Conservation (phyloP, 805 yeast genomes). For the Zygosaccharomyces gambellarensis region DNA sequence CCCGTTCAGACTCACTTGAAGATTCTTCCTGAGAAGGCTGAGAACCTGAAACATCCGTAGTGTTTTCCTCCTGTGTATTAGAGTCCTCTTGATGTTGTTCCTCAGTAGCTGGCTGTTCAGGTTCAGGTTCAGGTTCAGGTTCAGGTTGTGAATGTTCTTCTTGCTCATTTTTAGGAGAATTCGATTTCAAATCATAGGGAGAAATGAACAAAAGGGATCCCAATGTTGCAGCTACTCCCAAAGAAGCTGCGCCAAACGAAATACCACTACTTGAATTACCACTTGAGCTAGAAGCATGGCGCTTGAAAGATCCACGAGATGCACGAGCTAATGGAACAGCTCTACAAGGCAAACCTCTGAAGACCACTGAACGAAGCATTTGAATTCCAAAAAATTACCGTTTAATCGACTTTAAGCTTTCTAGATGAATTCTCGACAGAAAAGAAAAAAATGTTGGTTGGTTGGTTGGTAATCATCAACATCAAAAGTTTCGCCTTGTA, state of each 20-base stretch:
- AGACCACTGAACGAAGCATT: constrained; percentile 3
- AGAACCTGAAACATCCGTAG: constrained; percentile 3
- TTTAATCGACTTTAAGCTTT: not conserved
- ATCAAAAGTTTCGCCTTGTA: not conserved
- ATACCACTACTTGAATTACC: constrained; percentile 1
- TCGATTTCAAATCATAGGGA: constrained; percentile 10
- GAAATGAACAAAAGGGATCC: constrained; percentile 12
- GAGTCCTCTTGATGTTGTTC: not conserved
- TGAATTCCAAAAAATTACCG: not conserved
- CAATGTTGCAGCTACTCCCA: constrained; percentile 13
- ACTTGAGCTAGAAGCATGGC: constrained; percentile 1
- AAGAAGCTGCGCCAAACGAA: constrained; percentile 3
- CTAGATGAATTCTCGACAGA: not conserved
- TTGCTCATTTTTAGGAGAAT: constrained; percentile 1
- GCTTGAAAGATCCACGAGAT: not conserved
- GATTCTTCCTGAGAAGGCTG: constrained; percentile 6
- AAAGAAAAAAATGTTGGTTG: not conserved
- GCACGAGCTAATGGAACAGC: not conserved
- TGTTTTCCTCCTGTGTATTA: constrained; percentile 1
- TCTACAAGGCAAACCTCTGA: not conserved
- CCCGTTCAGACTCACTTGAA: constrained; percentile 31
- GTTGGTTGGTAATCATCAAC: not conserved
- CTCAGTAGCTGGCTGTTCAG: constrained; percentile 3
- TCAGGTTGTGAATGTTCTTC: constrained; percentile 1
- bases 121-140: not conserved